Evolutionary conservation across 2,329 filamentous ascomycete genomes (phyloP).

Genomic region (Ophiostoma montium): DNA sequence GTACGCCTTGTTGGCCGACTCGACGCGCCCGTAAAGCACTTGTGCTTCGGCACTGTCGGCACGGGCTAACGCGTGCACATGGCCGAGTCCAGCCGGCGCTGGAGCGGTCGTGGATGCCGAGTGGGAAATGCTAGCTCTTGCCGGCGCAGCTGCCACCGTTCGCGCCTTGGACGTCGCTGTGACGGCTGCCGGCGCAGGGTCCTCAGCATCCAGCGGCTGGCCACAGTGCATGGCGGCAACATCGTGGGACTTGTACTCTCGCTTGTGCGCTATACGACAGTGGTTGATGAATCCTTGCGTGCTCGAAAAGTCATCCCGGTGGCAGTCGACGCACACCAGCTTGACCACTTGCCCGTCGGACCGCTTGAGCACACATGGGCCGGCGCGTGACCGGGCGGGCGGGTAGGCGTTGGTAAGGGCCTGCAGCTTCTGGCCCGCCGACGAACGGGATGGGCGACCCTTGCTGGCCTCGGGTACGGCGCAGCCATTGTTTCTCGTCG

Average conservation of each 20-base stretch:
- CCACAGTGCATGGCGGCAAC: slow-evolving; percentile 82
- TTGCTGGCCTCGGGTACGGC: slow-evolving; percentile 24
- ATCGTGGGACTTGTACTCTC: slow-evolving; percentile 92
- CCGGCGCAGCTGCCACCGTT: slow-evolving; percentile 9
- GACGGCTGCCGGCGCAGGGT: slow-evolving; percentile 24
- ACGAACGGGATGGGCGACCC: slow-evolving; percentile 33
- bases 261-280: slow-evolving; percentile 86
- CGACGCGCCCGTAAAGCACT: slow-evolving; percentile 37
- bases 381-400: slow-evolving; percentile 64
- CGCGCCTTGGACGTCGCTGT: not conserved
- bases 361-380: slow-evolving; percentile 73
- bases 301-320: slow-evolving; percentile 83
- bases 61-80: slow-evolving; percentile 39
- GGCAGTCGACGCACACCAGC: slow-evolving; percentile 77
- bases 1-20: slow-evolving; percentile 38
- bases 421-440: slow-evolving; percentile 49
- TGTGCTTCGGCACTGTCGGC: slow-evolving; percentile 40
- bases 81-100: not conserved
- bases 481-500: slow-evolving; percentile 55
- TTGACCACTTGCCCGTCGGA: slow-evolving; percentile 79
- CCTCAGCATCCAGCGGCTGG: slow-evolving; percentile 60
- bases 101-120: not conserved
- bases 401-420: slow-evolving; percentile 57
- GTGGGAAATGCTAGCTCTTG: not conserved
- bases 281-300: slow-evolving; percentile 99